Base-by-base conservation (phyloP, 768 basidiomycete genomes). In the Panaeolus cyanescens region DNA sequence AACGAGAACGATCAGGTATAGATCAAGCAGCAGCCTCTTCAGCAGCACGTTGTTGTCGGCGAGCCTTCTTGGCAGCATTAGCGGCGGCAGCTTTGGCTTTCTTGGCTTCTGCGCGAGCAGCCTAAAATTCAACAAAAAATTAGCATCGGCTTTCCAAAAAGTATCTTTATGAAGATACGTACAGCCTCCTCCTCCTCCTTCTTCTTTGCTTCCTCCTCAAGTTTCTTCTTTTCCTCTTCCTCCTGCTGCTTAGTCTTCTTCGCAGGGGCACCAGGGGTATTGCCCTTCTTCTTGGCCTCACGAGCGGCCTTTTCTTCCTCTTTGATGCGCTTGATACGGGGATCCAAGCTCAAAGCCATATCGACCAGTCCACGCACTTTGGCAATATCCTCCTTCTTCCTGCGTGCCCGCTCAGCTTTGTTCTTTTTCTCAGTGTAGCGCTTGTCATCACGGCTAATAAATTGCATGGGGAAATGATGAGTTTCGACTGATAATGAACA, bases 371-470 rank as follows among this genome's bases (percentile, higher is more conserved):
- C 80, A 57, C 96, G 89, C 30, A 98, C 75, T 68, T 95, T 91
- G 12, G 94, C 90, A 45, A 86, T 98, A 76, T 99, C 96, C 67
- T 97, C 96, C 83, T 97, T 97, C 83, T 99, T 99, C 73, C 93
- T 83, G 60, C 95, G 85, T 12, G 95, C 93, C 32, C 96, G 95
- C 78, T 99, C 96, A 5, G 92, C 78, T 77, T 97, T 98, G 87
- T 99, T 99, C 85, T 99, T 99, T 84, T 98, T 99, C 79, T 99
- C 96, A 17, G 94, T 95, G 79, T 96, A 97, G 31, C 96, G 91
- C 78, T 99, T 99, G 75, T 99, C 96, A 75, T 99, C 96, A 60
- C 96, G 96, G 72, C 94, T 96, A 37, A 28, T 31, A 39, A 5
- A 19, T 37, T 53, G 42, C 32, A 50, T 10, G 19, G 39, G 8